Evolutionary conservation across 495 filamentous ascomycete genomes (phyloP), one percentile per base, ranked within the genome.

Genomic region (Penicillium mononematosum): DNA sequence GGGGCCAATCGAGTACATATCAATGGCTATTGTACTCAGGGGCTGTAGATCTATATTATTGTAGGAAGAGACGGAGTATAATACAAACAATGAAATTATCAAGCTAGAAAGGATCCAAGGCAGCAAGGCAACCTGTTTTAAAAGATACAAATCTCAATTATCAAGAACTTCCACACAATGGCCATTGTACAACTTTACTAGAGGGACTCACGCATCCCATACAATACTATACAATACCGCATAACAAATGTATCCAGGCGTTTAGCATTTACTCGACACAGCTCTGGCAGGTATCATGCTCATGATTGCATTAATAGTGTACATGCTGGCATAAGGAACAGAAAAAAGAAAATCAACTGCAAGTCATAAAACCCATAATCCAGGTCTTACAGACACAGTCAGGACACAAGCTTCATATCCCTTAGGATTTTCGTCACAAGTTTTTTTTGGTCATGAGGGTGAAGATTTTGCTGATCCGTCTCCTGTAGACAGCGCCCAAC

Each of bases 401-500:
- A 77, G n/a, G 58, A 63, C 17, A 62, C 70, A 19, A 79, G 61
- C 58, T 76, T 77, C 74, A 76, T 69, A 49, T 74, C 75, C 55
- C 74, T 82, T 59, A 89, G 65, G 62, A 90, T 65, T 70, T 78
- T 88, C 63, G 81, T 85, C 12, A 92, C 92, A 62, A 92, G 61
- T 73, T 89, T 92, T 73, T 80, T 87, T 78, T 97, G 92, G 63
- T 87, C 87, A 48, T 88, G 84, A 22, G 86, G 74, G 4, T 73
- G 80, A 59, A 96, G 74, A 2, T 78, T 79, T 29, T 82, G 75
- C 59, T 84, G 78, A 69, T 96, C 94, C 7, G 88, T 89, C 68
- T 87, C 83, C 66, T 80, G 79, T 51, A 98, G 72, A 56, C 90
- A 91, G 60, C 85, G 82, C n/a, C 92, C 93, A 53, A 97, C 86